Evolutionary conservation across 108 stramenopile genomes (phyloP).

Genomic region (Cyclotella atomus): DNA sequence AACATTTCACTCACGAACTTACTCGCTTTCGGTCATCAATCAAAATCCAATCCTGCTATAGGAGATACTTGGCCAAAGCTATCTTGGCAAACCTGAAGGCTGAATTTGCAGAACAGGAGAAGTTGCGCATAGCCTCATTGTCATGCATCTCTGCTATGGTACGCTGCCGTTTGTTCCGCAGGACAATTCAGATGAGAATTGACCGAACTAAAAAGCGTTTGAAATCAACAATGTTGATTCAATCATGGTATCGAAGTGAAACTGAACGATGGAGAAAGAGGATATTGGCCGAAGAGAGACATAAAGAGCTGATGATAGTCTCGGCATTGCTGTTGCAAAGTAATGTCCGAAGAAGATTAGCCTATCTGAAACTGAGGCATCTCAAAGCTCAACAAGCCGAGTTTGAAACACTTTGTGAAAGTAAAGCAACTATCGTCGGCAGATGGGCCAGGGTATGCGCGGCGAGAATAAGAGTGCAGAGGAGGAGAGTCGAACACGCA

Average conservation of each 20-base stretch:
- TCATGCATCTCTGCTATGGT: conserved; percentile 6
- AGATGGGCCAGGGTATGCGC: conserved; percentile 25
- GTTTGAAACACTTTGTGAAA: conserved; percentile 3
- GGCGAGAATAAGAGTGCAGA: conserved; percentile 25
- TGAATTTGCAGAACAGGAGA: conserved; percentile 17
- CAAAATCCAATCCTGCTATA: conserved; percentile 33
- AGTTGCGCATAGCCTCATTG: conserved; percentile 3
- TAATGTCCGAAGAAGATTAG: conserved; percentile 7
- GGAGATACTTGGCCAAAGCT: background rate
- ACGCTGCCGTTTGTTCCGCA: conserved; percentile 16
- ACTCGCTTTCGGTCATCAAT: conserved; percentile 23
- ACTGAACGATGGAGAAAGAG: conserved; percentile 13
- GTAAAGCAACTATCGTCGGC: conserved; percentile 29
- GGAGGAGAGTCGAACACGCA: conserved; percentile 18
- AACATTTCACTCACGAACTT: conserved; percentile 9
- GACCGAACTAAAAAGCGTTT: conserved; percentile 16
- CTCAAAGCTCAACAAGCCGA: conserved; percentile 12
- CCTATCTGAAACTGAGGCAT: conserved; percentile 9
- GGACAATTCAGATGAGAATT: conserved; percentile 14
- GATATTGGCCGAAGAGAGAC: background rate
- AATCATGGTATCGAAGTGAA: conserved; percentile 26
- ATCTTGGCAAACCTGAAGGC: conserved; percentile 5
- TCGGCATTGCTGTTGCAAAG: conserved; percentile 25
- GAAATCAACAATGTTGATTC: conserved; percentile 17
- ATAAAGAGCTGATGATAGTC: background rate